Conservation (phyloP, 1,139 yeast genomes). For the Geotrichum restrictum region DNA sequence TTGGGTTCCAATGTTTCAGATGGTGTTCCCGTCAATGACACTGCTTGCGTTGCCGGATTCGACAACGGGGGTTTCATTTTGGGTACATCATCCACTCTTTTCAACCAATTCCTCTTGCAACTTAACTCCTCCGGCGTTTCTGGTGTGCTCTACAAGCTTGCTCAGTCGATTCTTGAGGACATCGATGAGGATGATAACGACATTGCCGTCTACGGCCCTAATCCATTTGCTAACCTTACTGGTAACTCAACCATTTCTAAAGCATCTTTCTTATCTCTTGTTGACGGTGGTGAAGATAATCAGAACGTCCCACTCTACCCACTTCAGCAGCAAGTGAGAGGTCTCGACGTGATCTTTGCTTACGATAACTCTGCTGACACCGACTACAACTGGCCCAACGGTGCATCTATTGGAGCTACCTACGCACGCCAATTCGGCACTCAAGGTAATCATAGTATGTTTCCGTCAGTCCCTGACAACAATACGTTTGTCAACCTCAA, state of each 20-base stretch:
- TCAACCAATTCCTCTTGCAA: slow-evolving; percentile 63
- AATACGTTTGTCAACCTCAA: slow-evolving; percentile 52
- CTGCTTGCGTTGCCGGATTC: slow-evolving; percentile 57
- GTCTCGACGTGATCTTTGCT: slow-evolving; percentile 76
- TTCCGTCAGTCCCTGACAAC: slow-evolving; percentile 83
- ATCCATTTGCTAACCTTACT: slow-evolving; percentile 55
- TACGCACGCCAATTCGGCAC: slow-evolving; percentile 48
- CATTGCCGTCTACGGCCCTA: slow-evolving; percentile 69
- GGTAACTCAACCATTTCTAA: slow-evolving; percentile 32
- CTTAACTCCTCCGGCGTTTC: slow-evolving; percentile 53
- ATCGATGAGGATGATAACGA: slow-evolving; percentile 46
- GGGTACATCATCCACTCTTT: slow-evolving; percentile 77
- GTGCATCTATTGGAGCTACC: slow-evolving; percentile 63
- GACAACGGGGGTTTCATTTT: slow-evolving; percentile 75
- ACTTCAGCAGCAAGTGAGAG: slow-evolving; percentile 63
- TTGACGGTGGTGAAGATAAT: slow-evolving; percentile 87
- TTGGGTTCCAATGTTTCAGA: slow-evolving; percentile 63
- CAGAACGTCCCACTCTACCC: slow-evolving; percentile 81
- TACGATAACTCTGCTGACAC: slow-evolving; percentile 87
- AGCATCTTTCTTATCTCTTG: slow-evolving; percentile 53
- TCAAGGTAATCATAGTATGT: slow-evolving; percentile 45
- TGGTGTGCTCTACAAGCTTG: slow-evolving; percentile 48
- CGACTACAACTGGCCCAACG: slow-evolving; percentile 57
- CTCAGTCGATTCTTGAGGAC: slow-evolving; percentile 30
- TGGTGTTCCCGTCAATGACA: slow-evolving; percentile 44